These are phyloP conservation scores for Fraxinus ornus DNA, from an alignment of 305 asterid species.

Conservation along the genomic window DNA sequence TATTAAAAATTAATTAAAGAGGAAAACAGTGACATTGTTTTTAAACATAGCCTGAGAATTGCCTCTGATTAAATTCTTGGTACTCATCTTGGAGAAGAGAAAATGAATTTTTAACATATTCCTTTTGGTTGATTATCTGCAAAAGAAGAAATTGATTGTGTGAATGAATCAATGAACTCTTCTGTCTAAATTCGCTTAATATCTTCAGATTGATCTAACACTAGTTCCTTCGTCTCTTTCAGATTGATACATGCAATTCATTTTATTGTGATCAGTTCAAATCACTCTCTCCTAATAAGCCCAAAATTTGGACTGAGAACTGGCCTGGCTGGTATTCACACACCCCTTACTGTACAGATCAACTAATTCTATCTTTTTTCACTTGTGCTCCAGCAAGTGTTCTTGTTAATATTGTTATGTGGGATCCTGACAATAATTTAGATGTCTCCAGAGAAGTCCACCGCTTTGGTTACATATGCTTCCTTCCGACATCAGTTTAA, in stretches of 20 bases:
- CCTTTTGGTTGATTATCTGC: not conserved
- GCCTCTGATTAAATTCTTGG: not conserved
- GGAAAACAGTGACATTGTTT: not conserved
- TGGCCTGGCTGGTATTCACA: constrained; percentile 94
- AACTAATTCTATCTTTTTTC: constrained; percentile 16
- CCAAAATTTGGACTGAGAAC: constrained; percentile 93
- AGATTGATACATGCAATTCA: constrained; percentile 94
- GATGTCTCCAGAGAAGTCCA: not conserved
- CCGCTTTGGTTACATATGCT: not conserved
- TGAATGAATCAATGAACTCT: constrained; percentile 1
- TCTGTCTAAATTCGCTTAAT: constrained; percentile 17
- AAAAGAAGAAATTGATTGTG: not conserved
- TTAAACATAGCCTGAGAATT: constrained; percentile 2
- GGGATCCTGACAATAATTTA: constrained; percentile 5
- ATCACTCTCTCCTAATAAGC: constrained; percentile 73
- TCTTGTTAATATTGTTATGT: constrained; percentile 3
- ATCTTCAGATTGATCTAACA: constrained; percentile 25
- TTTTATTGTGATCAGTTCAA: constrained; percentile 88
- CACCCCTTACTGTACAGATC: constrained; percentile 13
- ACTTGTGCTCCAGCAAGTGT: not conserved
- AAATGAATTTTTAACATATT: not conserved
- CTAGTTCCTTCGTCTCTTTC: constrained; percentile 24
- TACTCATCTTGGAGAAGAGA: not conserved
- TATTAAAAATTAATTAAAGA: not conserved
- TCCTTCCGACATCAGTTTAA: not conserved